Evolutionary conservation across 78 protist genomes (phyloP), one percentile per base, ranked within the genome.

Genomic region (Goniomonas avonlea): DNA sequence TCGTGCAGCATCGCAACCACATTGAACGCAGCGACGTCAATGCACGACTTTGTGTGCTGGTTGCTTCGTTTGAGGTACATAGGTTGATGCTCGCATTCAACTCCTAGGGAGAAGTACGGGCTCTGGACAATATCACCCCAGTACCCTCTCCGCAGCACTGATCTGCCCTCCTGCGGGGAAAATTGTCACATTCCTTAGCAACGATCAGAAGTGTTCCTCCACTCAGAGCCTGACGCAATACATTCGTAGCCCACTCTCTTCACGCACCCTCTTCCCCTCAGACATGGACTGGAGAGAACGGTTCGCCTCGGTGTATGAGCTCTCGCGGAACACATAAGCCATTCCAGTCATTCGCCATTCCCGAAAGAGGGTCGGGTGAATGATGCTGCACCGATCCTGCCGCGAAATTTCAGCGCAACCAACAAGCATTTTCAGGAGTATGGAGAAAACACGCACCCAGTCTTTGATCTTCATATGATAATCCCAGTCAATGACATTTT

Each of bases 121-220:
- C 39, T 1, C 73, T 77, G 69, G 29, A 63, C 82, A 20, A 77
- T 53, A 73, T 77, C 82, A 53, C 82, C 73, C 82, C 82, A 77
- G 74, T 43, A 77, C 20, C 82, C 82, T 29, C 82, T 20, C 31
- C 7, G 7, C 60, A 70, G 77, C 77, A n/a, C n/a, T n/a, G n/a
- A n/a, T n/a, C n/a, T n/a, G n/a, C n/a, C n/a, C n/a, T n/a, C n/a
- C n/a, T n/a, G n/a, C n/a, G n/a, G n/a, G n/a, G n/a, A n/a, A n/a
- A n/a, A n/a, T n/a, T n/a, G n/a, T n/a, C n/a, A n/a, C n/a, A n/a
- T n/a, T n/a, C n/a, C n/a, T n/a, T n/a, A n/a, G n/a, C n/a, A n/a
- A n/a, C n/a, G n/a, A n/a, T n/a, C n/a, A n/a, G n/a, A n/a, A n/a
- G n/a, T n/a, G n/a, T n/a, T n/a, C n/a, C n/a, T n/a, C n/a, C n/a